Evolutionary conservation across 2,329 filamentous ascomycete genomes (phyloP), one percentile per base, ranked within the genome.

Genomic region (Colletotrichum orbiculare): DNA sequence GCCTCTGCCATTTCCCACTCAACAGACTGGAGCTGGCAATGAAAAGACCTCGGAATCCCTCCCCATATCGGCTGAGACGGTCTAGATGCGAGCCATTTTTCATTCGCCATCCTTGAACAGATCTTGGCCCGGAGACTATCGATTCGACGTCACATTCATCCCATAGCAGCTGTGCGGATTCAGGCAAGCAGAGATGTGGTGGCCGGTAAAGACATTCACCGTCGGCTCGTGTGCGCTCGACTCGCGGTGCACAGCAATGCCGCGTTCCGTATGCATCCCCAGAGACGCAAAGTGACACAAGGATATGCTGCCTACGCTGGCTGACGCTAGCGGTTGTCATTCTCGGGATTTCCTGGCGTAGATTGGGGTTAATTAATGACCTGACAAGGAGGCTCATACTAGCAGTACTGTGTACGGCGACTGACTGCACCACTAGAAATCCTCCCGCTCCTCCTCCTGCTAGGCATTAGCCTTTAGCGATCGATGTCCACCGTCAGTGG

Each of bases 341-440:
- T 4, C 2, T 25, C 25, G 25, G 25, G 25, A 25, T 25, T 25
- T 25, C 25, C 39, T 46, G 41, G 50, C 62, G 41, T 46, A 8
- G 13, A 35, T 25, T 15, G 55, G 62, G 39, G 25, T 25, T 25
- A 25, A 25, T 25, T 25, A 25, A 25, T 5, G 25, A 25, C 25
- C 25, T 46, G 58, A 42, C 58, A 41, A 61, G 62, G 58, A 62
- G 62, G 58, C 46, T 56, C 50, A 56, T 62, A 38, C 58, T 15
- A 25, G 34, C 41, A 60, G 56, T 8, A 49, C 13, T 38, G 17
- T 17, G 17, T 17, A 47, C 10, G 25, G 15, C 53, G 9, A 17
- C 17, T 17, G 9, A 17, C 17, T 17, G 53, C 53, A 38, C 34
- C 54, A 50, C 8, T 2, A 34, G 12, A 13, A 47, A 50, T 39